Conservation (phyloP, 306 rosid genomes). For the Dalbergia cochinchinensis region DNA sequence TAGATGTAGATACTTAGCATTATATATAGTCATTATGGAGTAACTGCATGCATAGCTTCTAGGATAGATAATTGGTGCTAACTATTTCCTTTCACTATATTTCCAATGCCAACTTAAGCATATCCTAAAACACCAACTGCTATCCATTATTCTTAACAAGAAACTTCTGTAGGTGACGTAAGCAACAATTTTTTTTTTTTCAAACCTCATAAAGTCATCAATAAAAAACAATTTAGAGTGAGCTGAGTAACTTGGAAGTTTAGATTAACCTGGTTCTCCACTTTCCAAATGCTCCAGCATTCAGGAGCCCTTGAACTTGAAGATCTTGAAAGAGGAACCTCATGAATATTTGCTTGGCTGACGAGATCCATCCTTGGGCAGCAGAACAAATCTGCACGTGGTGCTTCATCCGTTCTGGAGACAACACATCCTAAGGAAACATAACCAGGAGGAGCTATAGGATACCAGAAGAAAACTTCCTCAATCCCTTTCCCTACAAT, state of each 20-base stretch:
- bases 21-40: too few species aligned
- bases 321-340: constrained; percentile 88
- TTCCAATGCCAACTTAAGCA: too few species aligned
- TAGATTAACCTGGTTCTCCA: constrained; percentile 81
- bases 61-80: too few species aligned
- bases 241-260: constrained; percentile 28
- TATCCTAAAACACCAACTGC: too few species aligned
- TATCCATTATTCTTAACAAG: too few species aligned
- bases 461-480: constrained; percentile 96
- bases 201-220: constrained; percentile 32
- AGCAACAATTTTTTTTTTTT: constrained; percentile 3
- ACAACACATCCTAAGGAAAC: constrained; percentile 95
- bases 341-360: constrained; percentile 84
- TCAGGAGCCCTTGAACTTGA: constrained; percentile 80
- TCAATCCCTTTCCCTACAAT: constrained; percentile 83
- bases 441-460: constrained; percentile 97
- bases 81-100: too few species aligned
- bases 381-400: constrained; percentile 69
- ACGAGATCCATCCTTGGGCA: constrained; percentile 99
- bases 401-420: constrained; percentile 83
- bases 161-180: constrained; percentile 13
- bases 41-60: too few species aligned
- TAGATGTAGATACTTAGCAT: too few species aligned
- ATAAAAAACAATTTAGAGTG: neutral
- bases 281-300: constrained; percentile 99